Base-by-base conservation (phyloP, 805 yeast species). In the Grigorovia transvaalensis region DNA sequence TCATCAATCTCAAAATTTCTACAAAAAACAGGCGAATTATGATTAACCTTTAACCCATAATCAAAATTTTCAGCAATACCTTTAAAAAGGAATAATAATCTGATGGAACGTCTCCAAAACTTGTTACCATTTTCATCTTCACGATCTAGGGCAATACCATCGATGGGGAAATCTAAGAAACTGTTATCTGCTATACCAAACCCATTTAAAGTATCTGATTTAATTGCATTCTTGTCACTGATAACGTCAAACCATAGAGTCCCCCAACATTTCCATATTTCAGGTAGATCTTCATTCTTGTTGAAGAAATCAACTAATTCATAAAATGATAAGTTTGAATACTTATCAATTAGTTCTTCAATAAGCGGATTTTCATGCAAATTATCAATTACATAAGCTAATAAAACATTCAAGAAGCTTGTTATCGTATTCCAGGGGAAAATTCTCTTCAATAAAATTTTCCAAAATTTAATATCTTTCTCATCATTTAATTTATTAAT, bases 221-320 rank as follows among this genome's bases (percentile, higher is more conserved):
- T 44, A n/a, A 51, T 43, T 2, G 47, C 53, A 51, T 29, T 47
- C 77, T 84, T 85, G 45, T 73, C 63, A 15, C 71, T 61, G 43
- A 85, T 71, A 27, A 71, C 69, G 65, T 85, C 90, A 67, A 79
- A 86, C 91, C 93, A 85, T 44, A 86, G 63, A 0, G 88, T 78
- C 1, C 95, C 95, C 88, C 91, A 85, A 60, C 89, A 81, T 62
- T 82, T 82, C 90, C 90, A 85, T 19, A 82, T 84, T 66, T 86
- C 95, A 45, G 85, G 80, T 48, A 85, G 69, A 45, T 72, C 77
- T 62, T 85, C 91, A 62, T 78, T 75, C 48, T 77, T 72, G 56
- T 79, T 74, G 58, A 80, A 81, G 56, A 75, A 64, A 4, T 73
- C 70, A n/a, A 84, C 56, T 45, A 74, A 65, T 49, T 73, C 70